These are phyloP conservation scores for Gossypium ekmanianum DNA, from an alignment of 345 rosid genomes.

Conservation along the genomic window DNA sequence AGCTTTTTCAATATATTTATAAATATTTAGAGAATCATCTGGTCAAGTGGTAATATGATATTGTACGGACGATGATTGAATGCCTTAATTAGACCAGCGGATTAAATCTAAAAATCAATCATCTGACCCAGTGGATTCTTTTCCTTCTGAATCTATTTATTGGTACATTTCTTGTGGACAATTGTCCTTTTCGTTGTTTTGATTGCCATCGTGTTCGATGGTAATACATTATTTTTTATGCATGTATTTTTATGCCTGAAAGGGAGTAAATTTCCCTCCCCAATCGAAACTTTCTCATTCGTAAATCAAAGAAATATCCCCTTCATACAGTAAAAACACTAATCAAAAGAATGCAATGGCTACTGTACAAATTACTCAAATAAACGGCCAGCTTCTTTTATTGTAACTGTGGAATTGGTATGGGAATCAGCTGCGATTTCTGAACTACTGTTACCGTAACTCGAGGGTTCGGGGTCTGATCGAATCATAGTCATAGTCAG, in stretches of 20 bases:
- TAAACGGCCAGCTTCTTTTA: slow-evolving; percentile 42
- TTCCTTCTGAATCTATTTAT: too few relatives aligned
- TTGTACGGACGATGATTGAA: too few relatives aligned
- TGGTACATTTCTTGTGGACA: too few relatives aligned
- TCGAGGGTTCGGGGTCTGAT: slow-evolving; percentile 59
- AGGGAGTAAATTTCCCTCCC: slow-evolving; percentile 28
- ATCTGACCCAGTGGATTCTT: too few relatives aligned
- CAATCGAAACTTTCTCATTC: neutral
- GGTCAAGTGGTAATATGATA: too few relatives aligned
- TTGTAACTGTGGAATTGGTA: slow-evolving; percentile 41
- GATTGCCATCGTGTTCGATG: neutral
- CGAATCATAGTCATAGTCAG: slow-evolving; percentile 29
- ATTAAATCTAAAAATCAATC: too few relatives aligned
- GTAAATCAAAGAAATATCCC: neutral
- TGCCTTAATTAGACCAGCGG: too few relatives aligned
- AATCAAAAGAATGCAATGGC: slow-evolving; percentile 11
- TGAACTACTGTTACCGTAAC: slow-evolving; percentile 72
- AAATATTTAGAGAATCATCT: too few relatives aligned
- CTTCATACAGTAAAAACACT: slow-evolving; percentile 12
- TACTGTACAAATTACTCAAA: slow-evolving; percentile 13
- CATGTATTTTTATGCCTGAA: neutral
- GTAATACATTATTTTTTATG: slow-evolving; percentile 12
- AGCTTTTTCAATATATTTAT: too few relatives aligned
- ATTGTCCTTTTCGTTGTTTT: too few relatives aligned
- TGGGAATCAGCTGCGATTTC: slow-evolving; percentile 55